These are phyloP conservation scores for Apiospora arundinis DNA, from an alignment of 2,329 filamentous ascomycete species.

Conservation along the genomic window DNA sequence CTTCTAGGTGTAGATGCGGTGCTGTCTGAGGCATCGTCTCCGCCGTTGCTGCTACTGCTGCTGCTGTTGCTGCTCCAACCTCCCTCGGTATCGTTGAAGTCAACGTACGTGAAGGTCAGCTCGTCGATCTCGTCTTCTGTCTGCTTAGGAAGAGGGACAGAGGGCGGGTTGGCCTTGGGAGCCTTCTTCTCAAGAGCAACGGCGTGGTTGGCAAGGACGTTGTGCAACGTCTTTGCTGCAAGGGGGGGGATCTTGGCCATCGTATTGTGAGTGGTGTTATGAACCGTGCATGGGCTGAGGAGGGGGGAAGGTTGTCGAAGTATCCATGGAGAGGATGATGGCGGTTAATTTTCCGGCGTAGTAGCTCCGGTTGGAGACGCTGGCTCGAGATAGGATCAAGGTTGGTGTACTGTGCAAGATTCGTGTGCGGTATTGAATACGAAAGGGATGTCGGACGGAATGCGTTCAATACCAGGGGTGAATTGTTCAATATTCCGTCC, in stretches of 20 bases:
- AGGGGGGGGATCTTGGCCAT: constrained; percentile 13
- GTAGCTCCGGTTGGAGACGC: not conserved
- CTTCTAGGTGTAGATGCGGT: not conserved
- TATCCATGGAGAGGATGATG: not conserved
- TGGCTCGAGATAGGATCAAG: not conserved
- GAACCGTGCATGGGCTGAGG: not conserved
- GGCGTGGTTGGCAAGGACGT: constrained; percentile 3
- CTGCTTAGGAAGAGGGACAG: not conserved
- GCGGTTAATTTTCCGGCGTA: not conserved
- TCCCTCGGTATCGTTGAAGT: not conserved
- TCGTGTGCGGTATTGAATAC: not conserved
- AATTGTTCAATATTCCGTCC: not conserved
- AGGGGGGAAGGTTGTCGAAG: not conserved
- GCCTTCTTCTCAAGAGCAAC: not conserved
- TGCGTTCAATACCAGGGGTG: too few relatives aligned
- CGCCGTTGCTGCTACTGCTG: not conserved
- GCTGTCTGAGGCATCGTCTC: not conserved
- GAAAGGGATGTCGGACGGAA: not conserved
- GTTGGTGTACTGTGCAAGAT: not conserved
- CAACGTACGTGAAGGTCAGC: constrained; percentile 6
- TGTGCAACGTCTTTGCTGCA: not conserved
- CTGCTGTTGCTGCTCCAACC: not conserved
- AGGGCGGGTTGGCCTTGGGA: not conserved
- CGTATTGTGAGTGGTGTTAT: not conserved
- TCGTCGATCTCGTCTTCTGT: constrained; percentile 10